phyloP scores from a whole-genome alignment of 106 monocot genomes.

The Narthecium ossifragum region DNA sequence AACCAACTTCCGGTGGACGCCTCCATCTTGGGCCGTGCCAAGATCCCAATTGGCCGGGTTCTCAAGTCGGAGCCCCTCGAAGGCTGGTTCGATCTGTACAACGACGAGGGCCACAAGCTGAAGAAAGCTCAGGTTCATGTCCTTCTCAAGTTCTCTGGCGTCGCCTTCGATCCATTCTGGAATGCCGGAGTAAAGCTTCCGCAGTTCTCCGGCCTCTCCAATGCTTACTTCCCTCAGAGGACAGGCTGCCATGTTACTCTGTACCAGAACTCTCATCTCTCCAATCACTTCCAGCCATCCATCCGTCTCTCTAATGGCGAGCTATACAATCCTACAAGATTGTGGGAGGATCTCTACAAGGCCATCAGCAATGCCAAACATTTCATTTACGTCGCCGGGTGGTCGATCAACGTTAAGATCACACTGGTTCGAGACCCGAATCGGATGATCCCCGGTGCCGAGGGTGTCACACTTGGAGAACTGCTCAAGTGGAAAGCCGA shows the following conservation, averaged over 20 bases:
- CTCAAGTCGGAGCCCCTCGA: slow-evolving; percentile 30
- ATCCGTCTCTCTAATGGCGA: not conserved
- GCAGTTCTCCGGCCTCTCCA: slow-evolving; percentile 22
- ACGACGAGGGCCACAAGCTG: slow-evolving; percentile 27
- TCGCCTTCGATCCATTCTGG: slow-evolving; percentile 28
- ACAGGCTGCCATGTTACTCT: slow-evolving; percentile 31
- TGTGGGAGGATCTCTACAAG: slow-evolving; percentile 58
- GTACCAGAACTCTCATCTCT: slow-evolving; percentile 50
- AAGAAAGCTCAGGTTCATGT: slow-evolving; percentile 24
- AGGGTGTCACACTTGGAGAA: slow-evolving; percentile 32
- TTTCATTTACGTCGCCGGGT: slow-evolving; percentile 49
- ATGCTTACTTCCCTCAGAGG: slow-evolving; percentile 36
- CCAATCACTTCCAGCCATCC: not conserved
- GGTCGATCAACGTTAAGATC: slow-evolving; percentile 49
- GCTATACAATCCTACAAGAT: slow-evolving; percentile 16
- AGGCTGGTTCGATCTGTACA: slow-evolving; percentile 35
- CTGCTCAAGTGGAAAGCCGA: slow-evolving; percentile 51
- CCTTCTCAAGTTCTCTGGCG: slow-evolving; percentile 24
- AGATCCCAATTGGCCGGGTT: slow-evolving; percentile 20
- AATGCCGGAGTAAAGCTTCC: slow-evolving; percentile 26
- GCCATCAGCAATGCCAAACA: slow-evolving; percentile 39
- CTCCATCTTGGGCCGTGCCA: slow-evolving; percentile 33
- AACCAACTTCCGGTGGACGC: slow-evolving; percentile 31
- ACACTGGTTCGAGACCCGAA: slow-evolving; percentile 43
- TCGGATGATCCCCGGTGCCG: slow-evolving; percentile 4